A percentile compares a stretch with the other conserved stretches of the same genome.
These are phyloP conservation scores for Tripidium arundinaceum DNA, from an alignment of 202 grass and related monocot genomes.

Conservation along the genomic window DNA sequence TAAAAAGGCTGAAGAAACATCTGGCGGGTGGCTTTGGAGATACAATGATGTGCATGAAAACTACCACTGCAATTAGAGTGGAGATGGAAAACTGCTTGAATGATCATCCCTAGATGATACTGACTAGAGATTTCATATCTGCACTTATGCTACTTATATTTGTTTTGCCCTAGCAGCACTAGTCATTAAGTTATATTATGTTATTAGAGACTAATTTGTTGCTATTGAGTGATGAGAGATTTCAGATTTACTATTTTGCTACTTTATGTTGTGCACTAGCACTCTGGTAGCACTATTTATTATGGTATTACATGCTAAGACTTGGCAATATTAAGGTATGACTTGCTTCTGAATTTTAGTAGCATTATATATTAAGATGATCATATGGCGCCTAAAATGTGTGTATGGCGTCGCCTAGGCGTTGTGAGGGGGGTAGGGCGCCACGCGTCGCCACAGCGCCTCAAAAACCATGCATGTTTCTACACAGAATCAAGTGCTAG, in stretches of 20 bases:
- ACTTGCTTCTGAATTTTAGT: background rate
- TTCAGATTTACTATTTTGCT: background rate
- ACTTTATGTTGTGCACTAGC: background rate
- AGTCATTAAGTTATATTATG: background rate
- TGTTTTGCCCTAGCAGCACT: background rate
- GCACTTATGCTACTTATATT: background rate
- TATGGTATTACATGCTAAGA: background rate
- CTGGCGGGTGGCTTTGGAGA: too few relatives aligned
- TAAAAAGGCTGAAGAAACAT: too few relatives aligned
- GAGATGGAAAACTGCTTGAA: too few relatives aligned
- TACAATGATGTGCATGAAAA: too few relatives aligned
- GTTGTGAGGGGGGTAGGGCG: too few relatives aligned
- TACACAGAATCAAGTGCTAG: too few relatives aligned
- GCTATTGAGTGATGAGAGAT: background rate
- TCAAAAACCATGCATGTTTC: too few relatives aligned
- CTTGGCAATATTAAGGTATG: background rate
- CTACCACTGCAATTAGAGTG: too few relatives aligned
- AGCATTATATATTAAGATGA: background rate
- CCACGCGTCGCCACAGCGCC: too few relatives aligned
- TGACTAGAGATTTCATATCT: background rate
- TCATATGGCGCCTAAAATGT: too few relatives aligned
- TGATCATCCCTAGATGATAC: too few relatives aligned
- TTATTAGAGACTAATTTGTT: background rate
- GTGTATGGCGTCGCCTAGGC: background rate
- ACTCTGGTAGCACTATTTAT: background rate